Evolutionary conservation across 2,329 filamentous ascomycete genomes (phyloP).

Genomic region (Gremmenia infestans): DNA sequence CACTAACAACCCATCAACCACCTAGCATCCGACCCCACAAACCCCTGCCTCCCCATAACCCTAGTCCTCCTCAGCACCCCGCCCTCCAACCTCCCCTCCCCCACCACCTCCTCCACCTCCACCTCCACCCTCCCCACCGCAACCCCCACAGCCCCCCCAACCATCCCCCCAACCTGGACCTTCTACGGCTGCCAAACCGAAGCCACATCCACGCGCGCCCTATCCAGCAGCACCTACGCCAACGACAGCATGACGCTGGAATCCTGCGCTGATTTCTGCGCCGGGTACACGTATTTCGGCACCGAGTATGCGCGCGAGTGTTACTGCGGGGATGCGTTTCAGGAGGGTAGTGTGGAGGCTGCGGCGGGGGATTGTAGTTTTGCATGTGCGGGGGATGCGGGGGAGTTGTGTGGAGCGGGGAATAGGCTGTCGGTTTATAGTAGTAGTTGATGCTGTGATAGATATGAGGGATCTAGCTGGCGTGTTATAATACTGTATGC

Average conservation of each 20-base stretch:
- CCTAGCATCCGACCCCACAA: background rate
- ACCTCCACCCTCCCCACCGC: background rate
- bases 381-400: background rate
- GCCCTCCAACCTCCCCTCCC: background rate
- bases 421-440: background rate
- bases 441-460: background rate
- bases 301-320: conserved; percentile 5
- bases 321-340: conserved; percentile 1
- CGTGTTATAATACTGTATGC: no score
- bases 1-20: conserved; percentile 5
- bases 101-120: background rate
- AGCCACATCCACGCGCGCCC: conserved; percentile 18
- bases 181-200: conserved; percentile 26
- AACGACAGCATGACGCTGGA: conserved; percentile 2
- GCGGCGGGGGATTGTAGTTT: conserved; percentile 1
- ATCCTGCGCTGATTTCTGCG: background rate
- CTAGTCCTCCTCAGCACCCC: background rate
- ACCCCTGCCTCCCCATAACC: conserved; percentile 6
- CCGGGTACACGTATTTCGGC: conserved; percentile 1
- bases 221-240: conserved; percentile 1
- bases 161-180: background rate
- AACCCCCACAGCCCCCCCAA: background rate
- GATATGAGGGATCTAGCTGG: background rate
- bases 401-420: conserved; percentile 16
- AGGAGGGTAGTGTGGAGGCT: background rate